Evolutionary conservation across 208 protist genomes (phyloP).

Genomic region (Phytomonas sp.): DNA sequence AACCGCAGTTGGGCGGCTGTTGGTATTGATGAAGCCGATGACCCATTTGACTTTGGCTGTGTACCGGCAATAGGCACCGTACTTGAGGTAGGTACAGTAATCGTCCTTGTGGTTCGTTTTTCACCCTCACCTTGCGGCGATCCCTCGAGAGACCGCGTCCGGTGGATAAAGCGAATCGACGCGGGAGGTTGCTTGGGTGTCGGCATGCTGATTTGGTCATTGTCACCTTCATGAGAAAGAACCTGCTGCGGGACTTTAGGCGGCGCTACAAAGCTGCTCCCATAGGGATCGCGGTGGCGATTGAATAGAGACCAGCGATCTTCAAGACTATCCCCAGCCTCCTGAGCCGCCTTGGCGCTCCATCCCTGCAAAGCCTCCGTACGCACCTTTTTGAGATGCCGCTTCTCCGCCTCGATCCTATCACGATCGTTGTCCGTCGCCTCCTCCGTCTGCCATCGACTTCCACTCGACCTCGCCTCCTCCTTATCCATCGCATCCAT

Average conservation of each 20-base stretch:
- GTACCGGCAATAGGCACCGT: not conserved
- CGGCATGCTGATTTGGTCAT: not conserved
- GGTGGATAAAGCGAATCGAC: not conserved
- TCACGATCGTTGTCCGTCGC: conserved; percentile 3
- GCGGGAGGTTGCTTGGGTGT: not conserved
- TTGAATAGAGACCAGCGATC: not conserved
- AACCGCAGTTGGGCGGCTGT: not conserved
- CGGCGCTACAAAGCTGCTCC: not conserved
- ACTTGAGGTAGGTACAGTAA: not conserved
- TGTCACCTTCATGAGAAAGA: not conserved
- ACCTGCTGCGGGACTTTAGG: not conserved
- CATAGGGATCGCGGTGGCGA: not conserved
- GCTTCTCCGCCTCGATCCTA: not conserved
- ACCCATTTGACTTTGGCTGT: not conserved
- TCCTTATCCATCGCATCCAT: conserved; percentile 35
- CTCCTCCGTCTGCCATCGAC: conserved; percentile 9
- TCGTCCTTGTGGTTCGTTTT: not conserved
- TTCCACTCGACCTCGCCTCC: not conserved
- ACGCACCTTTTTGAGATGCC: not conserved
- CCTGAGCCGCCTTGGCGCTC: not conserved
- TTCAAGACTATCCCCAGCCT: not conserved
- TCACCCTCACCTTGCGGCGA: not conserved
- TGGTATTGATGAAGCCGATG: not conserved
- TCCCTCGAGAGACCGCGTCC: not conserved
- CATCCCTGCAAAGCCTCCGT: not conserved